These are phyloP conservation scores for Aspergillus avenaceus DNA, from an alignment of 495 filamentous ascomycete genomes.

Conservation along the genomic window DNA sequence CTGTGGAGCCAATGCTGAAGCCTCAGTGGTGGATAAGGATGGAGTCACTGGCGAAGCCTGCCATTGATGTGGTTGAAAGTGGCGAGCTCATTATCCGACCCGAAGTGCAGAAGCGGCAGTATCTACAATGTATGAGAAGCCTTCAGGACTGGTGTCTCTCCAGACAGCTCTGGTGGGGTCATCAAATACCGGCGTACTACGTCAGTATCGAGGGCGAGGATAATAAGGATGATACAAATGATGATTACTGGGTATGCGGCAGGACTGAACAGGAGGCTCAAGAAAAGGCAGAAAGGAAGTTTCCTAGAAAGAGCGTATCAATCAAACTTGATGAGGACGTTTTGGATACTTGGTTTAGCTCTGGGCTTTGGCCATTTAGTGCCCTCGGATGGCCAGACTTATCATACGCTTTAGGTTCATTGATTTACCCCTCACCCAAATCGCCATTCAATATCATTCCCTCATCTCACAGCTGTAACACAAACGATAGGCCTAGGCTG, in stretches of 20 bases:
- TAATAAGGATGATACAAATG: slow-evolving; percentile 45
- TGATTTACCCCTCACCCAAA: no score
- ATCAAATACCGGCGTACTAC: slow-evolving; percentile 71
- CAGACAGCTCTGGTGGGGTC: slow-evolving; percentile 83
- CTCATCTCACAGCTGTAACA: no score
- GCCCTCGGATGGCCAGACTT: slow-evolving; percentile 78
- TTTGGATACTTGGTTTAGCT: slow-evolving; percentile 81
- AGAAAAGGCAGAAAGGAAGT: slow-evolving; percentile 63
- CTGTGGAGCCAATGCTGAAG: slow-evolving; percentile 76
- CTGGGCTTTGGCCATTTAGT: slow-evolving; percentile 76
- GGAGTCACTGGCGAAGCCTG: slow-evolving; percentile 53
- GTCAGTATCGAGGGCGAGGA: slow-evolving; percentile 64
- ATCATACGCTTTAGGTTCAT: no score
- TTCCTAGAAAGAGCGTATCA: slow-evolving; percentile 65
- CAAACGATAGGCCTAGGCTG: no score
- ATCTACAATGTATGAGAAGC: slow-evolving; percentile 67
- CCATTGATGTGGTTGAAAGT: slow-evolving; percentile 63
- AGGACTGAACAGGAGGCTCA: slow-evolving; percentile 60
- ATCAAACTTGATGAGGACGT: slow-evolving; percentile 66
- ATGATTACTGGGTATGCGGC: slow-evolving; percentile 64
- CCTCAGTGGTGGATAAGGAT: slow-evolving; percentile 78
- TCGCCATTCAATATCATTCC: no score
- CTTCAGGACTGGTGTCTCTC: slow-evolving; percentile 82
- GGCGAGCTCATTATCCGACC: slow-evolving; percentile 69
- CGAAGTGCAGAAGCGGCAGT: slow-evolving; percentile 64